phyloP scores from a whole-genome alignment of 228 moss, liverwort and hornwort genomes.

The Sphagnum fallax region DNA sequence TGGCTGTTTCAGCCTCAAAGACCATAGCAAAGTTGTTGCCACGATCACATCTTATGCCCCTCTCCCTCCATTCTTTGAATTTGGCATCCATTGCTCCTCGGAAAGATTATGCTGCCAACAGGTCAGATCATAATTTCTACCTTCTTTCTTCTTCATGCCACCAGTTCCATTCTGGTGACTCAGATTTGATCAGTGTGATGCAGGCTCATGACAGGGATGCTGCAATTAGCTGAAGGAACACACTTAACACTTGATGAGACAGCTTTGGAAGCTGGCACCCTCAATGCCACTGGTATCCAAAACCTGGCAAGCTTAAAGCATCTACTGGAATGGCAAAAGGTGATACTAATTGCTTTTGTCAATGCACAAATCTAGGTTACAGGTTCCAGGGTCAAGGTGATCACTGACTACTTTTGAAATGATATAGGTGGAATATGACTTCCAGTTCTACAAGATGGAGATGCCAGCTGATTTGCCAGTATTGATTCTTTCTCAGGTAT shows the following conservation, averaged over 20 bases:
- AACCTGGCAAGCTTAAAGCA: constrained; percentile 71
- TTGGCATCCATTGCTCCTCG: constrained; percentile 61
- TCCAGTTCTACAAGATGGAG: constrained; percentile 77
- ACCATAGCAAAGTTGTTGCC: constrained; percentile 58
- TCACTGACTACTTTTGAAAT: neutral
- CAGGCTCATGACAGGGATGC: constrained; percentile 76
- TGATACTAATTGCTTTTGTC: constrained; percentile 16
- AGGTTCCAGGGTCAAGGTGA: neutral
- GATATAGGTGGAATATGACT: constrained; percentile 83
- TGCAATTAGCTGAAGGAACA: constrained; percentile 86
- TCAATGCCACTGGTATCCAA: constrained; percentile 60
- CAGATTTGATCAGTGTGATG: neutral
- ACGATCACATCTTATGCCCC: constrained; percentile 75
- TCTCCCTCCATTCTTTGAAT: constrained; percentile 62
- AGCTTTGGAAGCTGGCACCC: constrained; percentile 51
- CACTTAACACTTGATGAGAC: constrained; percentile 91
- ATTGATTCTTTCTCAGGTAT: constrained; percentile 73
- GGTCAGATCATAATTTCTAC: constrained; percentile 25
- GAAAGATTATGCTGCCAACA: constrained; percentile 78
- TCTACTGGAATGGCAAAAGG: constrained; percentile 87
- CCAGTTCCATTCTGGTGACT: neutral
- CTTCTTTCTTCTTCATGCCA: neutral
- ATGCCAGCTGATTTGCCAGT: constrained; percentile 80
- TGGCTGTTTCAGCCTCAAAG: constrained; percentile 37
- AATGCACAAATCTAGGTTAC: neutral